Base-by-base conservation (phyloP, 164 flowering plant species). In the Liriodendron chinense region DNA sequence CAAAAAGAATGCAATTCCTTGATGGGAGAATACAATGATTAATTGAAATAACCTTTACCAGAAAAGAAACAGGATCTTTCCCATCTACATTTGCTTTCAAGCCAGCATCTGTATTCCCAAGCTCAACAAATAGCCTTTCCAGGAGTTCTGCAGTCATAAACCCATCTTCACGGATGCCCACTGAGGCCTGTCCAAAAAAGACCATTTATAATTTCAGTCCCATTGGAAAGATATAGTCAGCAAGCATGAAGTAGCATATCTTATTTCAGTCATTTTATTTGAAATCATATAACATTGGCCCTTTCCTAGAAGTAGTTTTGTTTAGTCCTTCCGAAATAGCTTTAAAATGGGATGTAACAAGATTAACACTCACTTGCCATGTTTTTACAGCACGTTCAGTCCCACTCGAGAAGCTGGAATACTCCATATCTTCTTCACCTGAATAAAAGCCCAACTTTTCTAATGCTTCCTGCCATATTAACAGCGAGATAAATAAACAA, bases 341-440 rank as follows among this genome's bases (percentile, higher is more conserved):
- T 28, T 2, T 6, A 43, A 65, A 64, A 21, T 43, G 43, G 24
- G 25, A 21, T 47, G 28, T 16, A 10, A 12, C 56, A 64, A 47
- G 20, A 26, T 16, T 63, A 56, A 43, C 18, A 88, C 92, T 79
- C 82, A 90, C 98, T 82, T 96, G 99, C 98, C 99, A 93, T 63
- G 95, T 91, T 84, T 96, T 93, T 12, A 96, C 93, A 76, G 98
- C 98, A 70, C 96, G 87, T 81, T 88, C 92, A 68, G 99, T 96
- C 34, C 93, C 97, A 79, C 83, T 85, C 25, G 94, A 88, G 83
- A 93, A 96, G 84, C 88, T 88, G 48, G 92, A 91, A 76, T 9
- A 95, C 66, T 92, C 98, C 80, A 87, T 83, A 78, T 93, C 99
- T 82, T 93, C 97, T 78, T 96, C 99, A 34, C 99, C 98, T 8